Evolutionary conservation across 2,329 filamentous ascomycete species (phyloP).

Genomic region (Ceratocystis huliohia): DNA sequence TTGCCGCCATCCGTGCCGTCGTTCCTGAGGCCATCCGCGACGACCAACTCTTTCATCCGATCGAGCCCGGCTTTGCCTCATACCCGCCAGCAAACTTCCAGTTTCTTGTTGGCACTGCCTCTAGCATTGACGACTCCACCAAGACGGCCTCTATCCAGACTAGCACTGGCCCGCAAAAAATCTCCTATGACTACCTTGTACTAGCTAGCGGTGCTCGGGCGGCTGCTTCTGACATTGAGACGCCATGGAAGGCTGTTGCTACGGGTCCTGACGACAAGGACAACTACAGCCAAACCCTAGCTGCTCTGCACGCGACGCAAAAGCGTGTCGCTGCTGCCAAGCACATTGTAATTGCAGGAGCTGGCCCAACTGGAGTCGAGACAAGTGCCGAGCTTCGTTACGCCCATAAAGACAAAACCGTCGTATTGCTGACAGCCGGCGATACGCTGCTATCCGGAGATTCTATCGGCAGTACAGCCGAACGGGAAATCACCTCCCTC

Average conservation of each 20-base stretch:
- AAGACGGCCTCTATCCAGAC: slow-evolving; percentile 30
- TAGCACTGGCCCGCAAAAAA: slow-evolving; percentile 25
- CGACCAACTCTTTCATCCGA: slow-evolving; percentile 38
- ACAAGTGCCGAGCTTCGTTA: slow-evolving; percentile 41
- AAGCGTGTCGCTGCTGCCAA: slow-evolving; percentile 34
- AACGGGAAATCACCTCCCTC: slow-evolving; percentile 40
- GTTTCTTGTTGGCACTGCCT: slow-evolving; percentile 40
- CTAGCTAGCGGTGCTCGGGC: slow-evolving; percentile 42
- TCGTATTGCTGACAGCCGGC: slow-evolving; percentile 36
- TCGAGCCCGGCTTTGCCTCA: slow-evolving; percentile 37
- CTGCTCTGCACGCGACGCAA: slow-evolving; percentile 32
- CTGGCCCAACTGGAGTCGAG: slow-evolving; percentile 45
- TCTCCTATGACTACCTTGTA: slow-evolving; percentile 45
- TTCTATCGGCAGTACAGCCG: slow-evolving; percentile 31
- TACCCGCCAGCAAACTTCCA: slow-evolving; percentile 40
- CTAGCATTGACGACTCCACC: slow-evolving; percentile 30
- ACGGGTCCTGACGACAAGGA: neutral
- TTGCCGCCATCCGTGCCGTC: slow-evolving; percentile 44
- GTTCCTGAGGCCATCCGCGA: slow-evolving; percentile 38
- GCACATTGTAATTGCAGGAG: slow-evolving; percentile 45
- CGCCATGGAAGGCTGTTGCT: slow-evolving; percentile 42
- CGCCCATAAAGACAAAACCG: slow-evolving; percentile 38
- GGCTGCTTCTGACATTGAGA: slow-evolving; percentile 25
- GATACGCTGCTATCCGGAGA: slow-evolving; percentile 35
- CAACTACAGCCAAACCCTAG: slow-evolving; percentile 34